A percentile compares a stretch with the other conserved stretches of the same genome.
phyloP scores from a whole-genome alignment of 257 asterid genomes.

The Salvia miltiorrhiza region DNA sequence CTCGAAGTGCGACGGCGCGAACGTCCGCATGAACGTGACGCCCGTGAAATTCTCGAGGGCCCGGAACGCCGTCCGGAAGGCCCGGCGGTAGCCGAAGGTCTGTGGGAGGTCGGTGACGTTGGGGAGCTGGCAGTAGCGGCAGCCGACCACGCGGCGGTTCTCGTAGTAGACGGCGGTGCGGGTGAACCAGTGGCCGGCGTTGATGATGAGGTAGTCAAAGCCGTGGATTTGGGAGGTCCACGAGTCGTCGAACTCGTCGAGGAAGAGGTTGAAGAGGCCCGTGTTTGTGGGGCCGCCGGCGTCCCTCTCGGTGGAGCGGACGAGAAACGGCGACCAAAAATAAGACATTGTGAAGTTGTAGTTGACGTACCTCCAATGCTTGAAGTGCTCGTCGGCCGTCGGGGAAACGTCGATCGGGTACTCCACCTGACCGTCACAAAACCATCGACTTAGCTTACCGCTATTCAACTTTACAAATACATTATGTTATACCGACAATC shows the following conservation, averaged over 20 bases:
- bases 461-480: no score
- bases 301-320: constrained; percentile 36
- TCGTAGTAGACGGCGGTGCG: constrained; percentile 43
- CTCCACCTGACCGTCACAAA: constrained; percentile 34
- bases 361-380: constrained; percentile 36
- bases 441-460: no score
- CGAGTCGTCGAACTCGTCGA: constrained; percentile 47
- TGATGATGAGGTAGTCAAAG: constrained; percentile 51
- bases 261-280: constrained; percentile 48
- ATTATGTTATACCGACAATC: no score
- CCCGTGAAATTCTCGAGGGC: constrained; percentile 27
- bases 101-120: constrained; percentile 31
- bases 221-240: constrained; percentile 49
- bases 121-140: constrained; percentile 42
- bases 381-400: constrained; percentile 39
- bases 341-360: constrained; percentile 52
- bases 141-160: constrained; percentile 34
- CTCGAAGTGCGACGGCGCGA: constrained; percentile 61
- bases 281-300: constrained; percentile 33
- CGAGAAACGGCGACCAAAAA: constrained; percentile 55
- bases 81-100: constrained; percentile 42
- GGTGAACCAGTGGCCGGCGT: constrained; percentile 66
- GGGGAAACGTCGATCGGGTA: constrained; percentile 52
- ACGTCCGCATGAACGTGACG: constrained; percentile 42
- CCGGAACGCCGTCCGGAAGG: constrained; percentile 38